Evolutionary conservation across 2,329 filamentous ascomycete species (phyloP).

Genomic region (Rhytidhysteron rufulum): DNA sequence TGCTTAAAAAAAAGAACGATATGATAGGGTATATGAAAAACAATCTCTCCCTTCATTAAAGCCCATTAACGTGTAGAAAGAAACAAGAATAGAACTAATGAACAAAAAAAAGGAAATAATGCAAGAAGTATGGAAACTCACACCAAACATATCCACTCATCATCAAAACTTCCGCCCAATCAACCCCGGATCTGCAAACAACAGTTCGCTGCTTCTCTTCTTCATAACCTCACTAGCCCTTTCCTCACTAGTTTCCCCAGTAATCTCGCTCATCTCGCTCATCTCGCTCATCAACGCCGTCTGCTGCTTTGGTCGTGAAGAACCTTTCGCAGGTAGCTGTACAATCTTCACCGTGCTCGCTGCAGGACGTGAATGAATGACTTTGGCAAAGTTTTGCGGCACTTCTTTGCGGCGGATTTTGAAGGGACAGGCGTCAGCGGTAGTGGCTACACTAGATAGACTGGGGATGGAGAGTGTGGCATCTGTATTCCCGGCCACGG

Average conservation of each 20-base stretch:
- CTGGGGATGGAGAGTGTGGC: too few relatives aligned
- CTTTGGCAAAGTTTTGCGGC: not conserved
- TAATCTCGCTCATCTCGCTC: not conserved
- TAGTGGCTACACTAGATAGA: too few relatives aligned
- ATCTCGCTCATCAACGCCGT: not conserved
- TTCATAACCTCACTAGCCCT: not conserved
- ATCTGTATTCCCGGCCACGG: too few relatives aligned
- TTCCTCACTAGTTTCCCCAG: not conserved
- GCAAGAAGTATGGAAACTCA: not conserved
- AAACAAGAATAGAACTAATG: too few relatives aligned
- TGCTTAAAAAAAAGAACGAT: too few relatives aligned
- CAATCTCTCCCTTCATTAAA: too few relatives aligned
- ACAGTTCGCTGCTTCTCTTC: not conserved
- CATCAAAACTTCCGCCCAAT: constrained; percentile 4
- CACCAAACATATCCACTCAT: not conserved
- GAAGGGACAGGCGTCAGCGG: too few relatives aligned
- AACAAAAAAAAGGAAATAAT: too few relatives aligned
- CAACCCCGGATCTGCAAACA: constrained; percentile 4
- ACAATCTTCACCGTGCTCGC: not conserved
- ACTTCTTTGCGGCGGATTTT: not conserved
- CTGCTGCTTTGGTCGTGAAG: not conserved
- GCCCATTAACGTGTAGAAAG: too few relatives aligned
- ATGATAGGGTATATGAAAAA: too few relatives aligned
- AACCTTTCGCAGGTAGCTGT: not conserved
- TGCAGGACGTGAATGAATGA: not conserved